Evolutionary conservation across 2,329 filamentous ascomycete genomes (phyloP), one percentile per base, ranked within the genome.

Genomic region (Colletotrichum agaves): DNA sequence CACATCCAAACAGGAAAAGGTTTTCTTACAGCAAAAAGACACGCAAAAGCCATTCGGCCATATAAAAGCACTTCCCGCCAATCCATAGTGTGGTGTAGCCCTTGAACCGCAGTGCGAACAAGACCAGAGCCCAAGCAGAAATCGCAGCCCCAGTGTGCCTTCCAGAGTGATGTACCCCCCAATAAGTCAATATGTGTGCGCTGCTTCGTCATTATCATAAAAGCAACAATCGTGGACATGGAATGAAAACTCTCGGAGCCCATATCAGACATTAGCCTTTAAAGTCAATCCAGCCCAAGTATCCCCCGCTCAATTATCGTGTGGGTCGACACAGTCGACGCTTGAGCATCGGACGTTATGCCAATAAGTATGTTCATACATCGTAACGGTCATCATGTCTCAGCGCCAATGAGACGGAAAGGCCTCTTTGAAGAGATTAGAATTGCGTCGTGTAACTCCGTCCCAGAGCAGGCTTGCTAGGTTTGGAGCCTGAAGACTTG

Each of bases 401-500:
- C 69, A 59, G 57, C 50, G 23, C 58, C 35, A 46, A 53, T 69
- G 63, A 69, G 63, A 62, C 58, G 17, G 23, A 61, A 41, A 7
- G 53, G 53, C 52, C 55, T 59, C 56, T 44, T 60, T 10, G 27
- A 41, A 43, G 59, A 58, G 52, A 59, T 76, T 74, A 82, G 68
- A 81, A 79, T 41, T 72, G 73, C 49, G 77, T 78, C 50, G 75
- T 80, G 70, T 75, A 79, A 67, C 76, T 81, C 64, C 78, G 79
- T 68, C 75, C 77, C 58, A 79, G 69, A 47, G 69, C 70, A 47
- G 80, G 78, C 71, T 81, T 82, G 31, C 70, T 53, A 57, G 75
- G 73, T 50, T 74, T 73, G 61, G 75, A 72, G 64, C 73, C 73
- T 37, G 74, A 69, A 44, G 72, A 75, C 68, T 76, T 77, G 67